These are phyloP conservation scores for Paxillus ammoniavirescens DNA, from an alignment of 768 basidiomycete species.

Conservation along the genomic window DNA sequence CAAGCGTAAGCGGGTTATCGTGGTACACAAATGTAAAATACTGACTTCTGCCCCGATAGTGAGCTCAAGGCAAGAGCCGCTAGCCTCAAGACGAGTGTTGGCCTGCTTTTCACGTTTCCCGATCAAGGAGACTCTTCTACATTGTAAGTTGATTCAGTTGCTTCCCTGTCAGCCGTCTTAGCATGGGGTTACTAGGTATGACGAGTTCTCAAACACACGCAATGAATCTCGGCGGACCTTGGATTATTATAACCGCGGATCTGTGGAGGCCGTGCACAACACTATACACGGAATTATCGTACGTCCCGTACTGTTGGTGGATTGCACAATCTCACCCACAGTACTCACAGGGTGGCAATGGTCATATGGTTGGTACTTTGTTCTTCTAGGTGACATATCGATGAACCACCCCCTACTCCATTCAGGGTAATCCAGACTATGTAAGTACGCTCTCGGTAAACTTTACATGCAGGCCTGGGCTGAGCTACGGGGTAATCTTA, in stretches of 20 bases:
- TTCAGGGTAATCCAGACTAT: slow-evolving; percentile 19
- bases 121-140: slow-evolving; percentile 8
- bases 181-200: slow-evolving; percentile 16
- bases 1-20: slow-evolving; percentile 11
- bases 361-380: slow-evolving; percentile 21
- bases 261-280: slow-evolving; percentile 24
- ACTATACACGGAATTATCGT: slow-evolving; percentile 18
- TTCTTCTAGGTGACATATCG: not conserved
- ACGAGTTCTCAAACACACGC: slow-evolving; percentile 27
- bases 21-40: not conserved
- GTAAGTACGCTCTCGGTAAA: slow-evolving; percentile 8
- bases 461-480: not conserved
- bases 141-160: slow-evolving; percentile 4
- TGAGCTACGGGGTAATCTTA: not conserved
- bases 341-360: slow-evolving; percentile 22
- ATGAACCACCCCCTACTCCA: not conserved
- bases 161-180: not conserved
- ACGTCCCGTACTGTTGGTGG: not conserved
- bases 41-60: slow-evolving; percentile 5
- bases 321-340: not conserved
- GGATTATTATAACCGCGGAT: slow-evolving; percentile 11
- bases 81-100: slow-evolving; percentile 11
- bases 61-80: slow-evolving; percentile 13
- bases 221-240: slow-evolving; percentile 17
- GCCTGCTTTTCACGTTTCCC: slow-evolving; percentile 21